These are phyloP conservation scores for Eucalyptus melliodora DNA, from an alignment of 345 rosid species.

Conservation along the genomic window DNA sequence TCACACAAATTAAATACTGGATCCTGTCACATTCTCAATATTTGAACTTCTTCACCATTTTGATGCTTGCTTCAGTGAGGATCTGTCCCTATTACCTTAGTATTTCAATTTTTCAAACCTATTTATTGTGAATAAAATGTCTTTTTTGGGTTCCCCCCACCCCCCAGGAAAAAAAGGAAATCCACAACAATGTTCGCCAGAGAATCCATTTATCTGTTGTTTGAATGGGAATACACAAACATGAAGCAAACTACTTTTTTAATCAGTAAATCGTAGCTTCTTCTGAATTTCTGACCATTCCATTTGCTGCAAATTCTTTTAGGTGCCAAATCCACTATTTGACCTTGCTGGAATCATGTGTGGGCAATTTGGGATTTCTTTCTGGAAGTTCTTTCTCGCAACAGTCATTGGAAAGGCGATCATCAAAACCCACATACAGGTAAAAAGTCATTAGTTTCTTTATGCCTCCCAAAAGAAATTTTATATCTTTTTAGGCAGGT, in stretches of 20 bases:
- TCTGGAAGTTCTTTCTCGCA: constrained; percentile 87
- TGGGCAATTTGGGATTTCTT: constrained; percentile 90
- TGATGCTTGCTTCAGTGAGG: constrained; percentile 94
- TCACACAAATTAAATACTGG: constrained; percentile 52
- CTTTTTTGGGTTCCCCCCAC: too few relatives aligned
- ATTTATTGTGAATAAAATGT: background rate
- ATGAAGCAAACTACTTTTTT: background rate
- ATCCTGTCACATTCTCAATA: constrained; percentile 54
- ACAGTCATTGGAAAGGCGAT: constrained; percentile 89
- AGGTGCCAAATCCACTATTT: constrained; percentile 99
- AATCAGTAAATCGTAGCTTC: background rate
- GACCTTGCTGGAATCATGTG: constrained; percentile 99
- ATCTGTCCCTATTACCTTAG: background rate
- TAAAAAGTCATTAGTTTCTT: background rate
- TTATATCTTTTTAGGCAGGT: background rate
- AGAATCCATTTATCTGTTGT: background rate
- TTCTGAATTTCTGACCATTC: background rate
- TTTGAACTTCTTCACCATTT: constrained; percentile 79
- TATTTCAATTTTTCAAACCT: background rate
- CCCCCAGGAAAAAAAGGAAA: background rate
- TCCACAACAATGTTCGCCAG: background rate
- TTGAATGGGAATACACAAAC: background rate
- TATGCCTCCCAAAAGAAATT: background rate
- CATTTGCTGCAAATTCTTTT: background rate
- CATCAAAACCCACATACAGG: constrained; percentile 96